Percentiles rank a stretch among this genome's conserved stretches.
These are phyloP conservation scores for Alternaria hordeiaustralica DNA, from an alignment of 2,329 filamentous ascomycete genomes.

Conservation along the genomic window DNA sequence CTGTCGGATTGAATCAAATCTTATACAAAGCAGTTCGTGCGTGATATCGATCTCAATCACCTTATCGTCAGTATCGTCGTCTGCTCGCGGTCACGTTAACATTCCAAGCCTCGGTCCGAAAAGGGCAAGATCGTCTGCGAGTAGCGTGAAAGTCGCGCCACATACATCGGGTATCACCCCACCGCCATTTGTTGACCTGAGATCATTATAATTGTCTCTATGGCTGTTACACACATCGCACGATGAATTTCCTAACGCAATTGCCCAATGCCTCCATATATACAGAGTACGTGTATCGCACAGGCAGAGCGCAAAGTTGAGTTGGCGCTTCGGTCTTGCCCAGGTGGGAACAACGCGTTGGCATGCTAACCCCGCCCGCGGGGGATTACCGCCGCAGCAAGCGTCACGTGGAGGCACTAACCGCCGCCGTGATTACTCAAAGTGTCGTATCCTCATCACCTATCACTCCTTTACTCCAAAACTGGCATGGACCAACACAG, in stretches of 20 bases:
- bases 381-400: neutral
- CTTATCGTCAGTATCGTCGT: constrained; percentile 16
- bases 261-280: neutral
- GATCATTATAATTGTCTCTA: neutral
- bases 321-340: neutral
- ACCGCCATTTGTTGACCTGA: constrained; percentile 2
- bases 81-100: constrained; percentile 13
- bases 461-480: neutral
- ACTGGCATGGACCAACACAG: neutral
- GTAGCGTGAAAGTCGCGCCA: constrained; percentile 31
- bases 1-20: neutral
- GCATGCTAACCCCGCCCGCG: neutral
- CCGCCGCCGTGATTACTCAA: neutral
- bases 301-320: neutral
- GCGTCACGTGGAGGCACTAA: neutral
- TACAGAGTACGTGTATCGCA: neutral
- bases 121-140: neutral
- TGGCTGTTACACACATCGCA: neutral
- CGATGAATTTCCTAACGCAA: neutral
- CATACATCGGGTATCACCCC: constrained; percentile 27
- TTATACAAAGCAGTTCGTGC: neutral
- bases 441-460: neutral
- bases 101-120: neutral
- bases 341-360: neutral
- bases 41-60: constrained; percentile 15